Evolutionary conservation across 495 filamentous ascomycete genomes (phyloP), one percentile per base, ranked within the genome.

Genomic region (Penicillium cosmopolitanum): DNA sequence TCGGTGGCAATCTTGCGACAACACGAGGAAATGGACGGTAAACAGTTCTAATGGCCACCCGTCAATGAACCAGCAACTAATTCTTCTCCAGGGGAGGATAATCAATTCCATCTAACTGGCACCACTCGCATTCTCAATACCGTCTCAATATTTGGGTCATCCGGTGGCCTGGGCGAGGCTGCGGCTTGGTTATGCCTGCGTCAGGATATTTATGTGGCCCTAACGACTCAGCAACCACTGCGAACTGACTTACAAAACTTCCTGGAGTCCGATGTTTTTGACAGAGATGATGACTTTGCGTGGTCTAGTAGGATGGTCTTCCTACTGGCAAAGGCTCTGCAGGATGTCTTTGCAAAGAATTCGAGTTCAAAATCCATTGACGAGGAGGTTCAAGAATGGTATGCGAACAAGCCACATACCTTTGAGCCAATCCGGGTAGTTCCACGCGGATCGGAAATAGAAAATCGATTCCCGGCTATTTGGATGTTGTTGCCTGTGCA

Each of bases 401-500:
- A 65, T 31, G 54, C 48, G 10, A 43, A 56, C 2, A 73, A 73
- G 33, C 70, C 70, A 15, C 52, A 56, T 16, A 67, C 68, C 8
- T 71, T 71, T 44, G 56, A 66, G 13, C 68, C 70, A 8, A 53
- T 69, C 11, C 55, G 63, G 21, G 53, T 58, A 19, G 51, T 62
- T 3, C 50, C 62, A 10, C 59, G 65, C 18, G 62, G 44, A 1
- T 31, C 55, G 11, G 61, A 58, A 13, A 5, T 31, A 4, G 42
- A 63, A 19, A 52, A 33, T 13, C 58, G 61, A 13, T 66, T 71
- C 25, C 68, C 66, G 5, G 42, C 25, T 7, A 61, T 73, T 5
- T 71, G 70, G 70, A 71, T 71, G 68, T 53, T 73, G 28, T 35
- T 69, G 18, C 68, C 70, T 1, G 70, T 71, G 16, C 70, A 73